phyloP scores from a whole-genome alignment of 345 rosid species.

The Limnanthes douglasii region DNA sequence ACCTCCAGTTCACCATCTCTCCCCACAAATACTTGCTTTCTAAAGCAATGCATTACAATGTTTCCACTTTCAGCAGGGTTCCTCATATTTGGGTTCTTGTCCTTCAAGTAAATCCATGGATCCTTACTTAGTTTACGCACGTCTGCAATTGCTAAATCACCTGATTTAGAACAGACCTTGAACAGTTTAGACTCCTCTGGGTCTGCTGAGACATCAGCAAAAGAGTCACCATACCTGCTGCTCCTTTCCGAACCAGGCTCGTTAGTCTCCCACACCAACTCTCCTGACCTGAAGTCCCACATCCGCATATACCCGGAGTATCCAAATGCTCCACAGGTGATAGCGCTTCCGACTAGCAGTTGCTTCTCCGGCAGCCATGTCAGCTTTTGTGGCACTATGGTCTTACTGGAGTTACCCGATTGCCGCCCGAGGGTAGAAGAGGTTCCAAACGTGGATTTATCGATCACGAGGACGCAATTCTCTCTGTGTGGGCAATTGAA shows the following conservation, averaged over 20 bases:
- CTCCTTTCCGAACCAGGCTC: conserved; percentile 96
- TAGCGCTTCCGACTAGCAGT: conserved; percentile 33
- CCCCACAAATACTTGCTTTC: conserved; percentile 59
- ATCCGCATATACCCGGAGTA: conserved; percentile 70
- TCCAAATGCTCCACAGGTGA: conserved; percentile 64
- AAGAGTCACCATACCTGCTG: conserved; percentile 74
- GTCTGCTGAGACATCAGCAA: conserved; percentile 68
- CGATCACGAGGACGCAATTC: conserved; percentile 50
- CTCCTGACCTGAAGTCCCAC: conserved; percentile 65
- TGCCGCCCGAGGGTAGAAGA: conserved; percentile 46
- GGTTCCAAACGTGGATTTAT: conserved; percentile 65
- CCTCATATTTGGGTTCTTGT: conserved; percentile 40
- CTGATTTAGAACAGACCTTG: conserved; percentile 81
- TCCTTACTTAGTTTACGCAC: conserved; percentile 65
- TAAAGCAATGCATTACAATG: conserved; percentile 48
- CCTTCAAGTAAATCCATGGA: conserved; percentile 65
- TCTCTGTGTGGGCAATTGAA: conserved; percentile 73
- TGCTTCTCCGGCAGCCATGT: conserved; percentile 47
- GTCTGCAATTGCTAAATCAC: conserved; percentile 81
- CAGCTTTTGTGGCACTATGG: conserved; percentile 46
- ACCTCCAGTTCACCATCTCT: conserved; percentile 68
- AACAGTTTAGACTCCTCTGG: conserved; percentile 31
- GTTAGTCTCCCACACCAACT: conserved; percentile 69
- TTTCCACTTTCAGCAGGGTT: conserved; percentile 11
- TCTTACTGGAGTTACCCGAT: conserved; percentile 52